phyloP scores from a whole-genome alignment of 1,284 basidiomycete genomes.

The Malassezia slooffiae region DNA sequence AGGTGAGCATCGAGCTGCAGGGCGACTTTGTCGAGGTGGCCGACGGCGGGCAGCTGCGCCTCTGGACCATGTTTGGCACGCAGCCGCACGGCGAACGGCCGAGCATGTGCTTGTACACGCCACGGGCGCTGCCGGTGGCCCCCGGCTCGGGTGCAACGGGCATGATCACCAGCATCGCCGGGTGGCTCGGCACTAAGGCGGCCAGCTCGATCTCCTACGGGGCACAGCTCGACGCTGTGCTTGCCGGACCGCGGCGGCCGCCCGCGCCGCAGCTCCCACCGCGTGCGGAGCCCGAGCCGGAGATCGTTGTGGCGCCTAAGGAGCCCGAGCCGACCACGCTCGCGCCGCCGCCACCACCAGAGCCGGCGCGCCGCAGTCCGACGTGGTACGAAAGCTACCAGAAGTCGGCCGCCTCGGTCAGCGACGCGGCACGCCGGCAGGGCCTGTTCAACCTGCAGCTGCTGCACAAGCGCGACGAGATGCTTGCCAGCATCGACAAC shows the following conservation, averaged over 20 bases:
- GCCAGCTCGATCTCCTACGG: slow-evolving; percentile 24
- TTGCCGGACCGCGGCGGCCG: slow-evolving; percentile 27
- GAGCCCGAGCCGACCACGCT: no score
- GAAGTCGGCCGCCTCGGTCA: slow-evolving; percentile 1
- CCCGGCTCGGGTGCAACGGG: slow-evolving; percentile 28
- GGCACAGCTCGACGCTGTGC: slow-evolving; percentile 24
- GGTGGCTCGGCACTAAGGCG: slow-evolving; percentile 29
- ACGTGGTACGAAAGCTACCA: slow-evolving; percentile 6
- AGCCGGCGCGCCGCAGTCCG: slow-evolving; percentile 4
- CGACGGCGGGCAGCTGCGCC: slow-evolving; percentile 31
- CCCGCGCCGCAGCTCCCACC: slow-evolving; percentile 20
- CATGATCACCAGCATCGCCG: slow-evolving; percentile 27
- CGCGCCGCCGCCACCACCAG: no score
- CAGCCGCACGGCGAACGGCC: slow-evolving; percentile 28
- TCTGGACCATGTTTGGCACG: slow-evolving; percentile 35
- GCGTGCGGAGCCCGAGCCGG: slow-evolving; percentile 8
- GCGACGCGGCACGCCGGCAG: slow-evolving; percentile 6
- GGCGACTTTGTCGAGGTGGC: slow-evolving; percentile 38
- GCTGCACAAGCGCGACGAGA: slow-evolving; percentile 16
- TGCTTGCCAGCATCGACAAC: slow-evolving; percentile 21
- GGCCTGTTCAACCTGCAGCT: slow-evolving; percentile 14
- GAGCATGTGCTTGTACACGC: slow-evolving; percentile 21
- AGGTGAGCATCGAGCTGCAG: slow-evolving; percentile 21
- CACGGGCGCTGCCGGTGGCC: slow-evolving; percentile 23
- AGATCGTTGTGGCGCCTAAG: no score